Conservation (phyloP, 2,329 filamentous ascomycete genomes). For the Fusarium brachygibbosum region DNA sequence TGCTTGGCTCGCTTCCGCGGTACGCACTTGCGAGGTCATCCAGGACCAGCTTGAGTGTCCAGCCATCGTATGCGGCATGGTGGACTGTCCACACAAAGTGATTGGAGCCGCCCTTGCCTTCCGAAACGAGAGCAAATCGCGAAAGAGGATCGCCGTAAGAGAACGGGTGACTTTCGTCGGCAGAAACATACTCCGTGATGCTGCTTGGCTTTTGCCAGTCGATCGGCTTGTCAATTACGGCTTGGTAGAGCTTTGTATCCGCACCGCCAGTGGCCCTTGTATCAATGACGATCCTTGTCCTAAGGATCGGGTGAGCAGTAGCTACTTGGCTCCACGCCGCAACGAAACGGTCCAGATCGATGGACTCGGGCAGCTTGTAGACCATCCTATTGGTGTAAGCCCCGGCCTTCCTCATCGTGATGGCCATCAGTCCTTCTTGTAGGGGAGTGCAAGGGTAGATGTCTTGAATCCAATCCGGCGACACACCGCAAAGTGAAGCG, state of each 20-base stretch:
- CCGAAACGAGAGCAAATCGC: constrained; percentile 11
- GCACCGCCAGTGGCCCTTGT: constrained; percentile 9
- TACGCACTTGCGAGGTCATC: constrained; percentile 11
- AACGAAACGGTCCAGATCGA: constrained; percentile 13
- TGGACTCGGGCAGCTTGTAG: constrained; percentile 11
- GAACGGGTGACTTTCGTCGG: constrained; percentile 10
- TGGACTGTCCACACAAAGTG: constrained; percentile 9
- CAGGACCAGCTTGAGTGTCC: constrained; percentile 7
- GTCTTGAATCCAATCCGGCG: constrained; percentile 7
- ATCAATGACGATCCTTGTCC: constrained; percentile 15
- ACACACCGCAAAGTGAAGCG: constrained; percentile 10
- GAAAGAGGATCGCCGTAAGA: constrained; percentile 13
- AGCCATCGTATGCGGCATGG: constrained; percentile 13
- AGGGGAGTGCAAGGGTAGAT: constrained; percentile 10
- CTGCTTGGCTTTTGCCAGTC: constrained; percentile 14
- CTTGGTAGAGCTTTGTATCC: constrained; percentile 15
- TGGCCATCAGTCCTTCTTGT: constrained; percentile 12
- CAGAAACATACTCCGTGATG: constrained; percentile 12
- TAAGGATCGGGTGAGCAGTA: constrained; percentile 11
- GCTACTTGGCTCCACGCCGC: constrained; percentile 10
- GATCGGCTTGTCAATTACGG: constrained; percentile 10
- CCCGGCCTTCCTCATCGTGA: constrained; percentile 7
- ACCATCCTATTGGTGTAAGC: constrained; percentile 11
- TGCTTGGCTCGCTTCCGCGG: constrained; percentile 5
- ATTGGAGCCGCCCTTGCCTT: constrained; percentile 2